These are phyloP conservation scores for Lanmaoa pseudosensibilis DNA, from an alignment of 768 basidiomycete species.

Conservation along the genomic window DNA sequence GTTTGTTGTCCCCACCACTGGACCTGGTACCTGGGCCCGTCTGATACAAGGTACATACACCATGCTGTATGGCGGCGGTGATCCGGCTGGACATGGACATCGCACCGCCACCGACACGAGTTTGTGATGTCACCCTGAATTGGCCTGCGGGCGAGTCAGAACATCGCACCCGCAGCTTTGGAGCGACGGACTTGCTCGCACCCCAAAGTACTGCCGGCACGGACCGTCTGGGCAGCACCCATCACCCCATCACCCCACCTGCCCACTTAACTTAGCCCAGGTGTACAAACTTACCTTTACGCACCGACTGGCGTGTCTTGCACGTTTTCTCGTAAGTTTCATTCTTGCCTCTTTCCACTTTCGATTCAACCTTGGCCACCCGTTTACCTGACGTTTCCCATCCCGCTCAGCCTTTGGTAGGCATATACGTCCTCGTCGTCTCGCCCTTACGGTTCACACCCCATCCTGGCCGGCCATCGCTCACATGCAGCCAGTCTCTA, in stretches of 20 bases:
- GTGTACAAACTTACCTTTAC: slow-evolving; percentile 15
- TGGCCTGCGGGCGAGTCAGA: slow-evolving; percentile 5
- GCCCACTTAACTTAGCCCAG: slow-evolving; percentile 9
- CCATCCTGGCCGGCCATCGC: slow-evolving; percentile 26
- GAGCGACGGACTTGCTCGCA: slow-evolving; percentile 4
- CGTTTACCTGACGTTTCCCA: slow-evolving; percentile 41
- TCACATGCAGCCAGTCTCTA: slow-evolving; percentile 34
- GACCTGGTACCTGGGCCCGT: slow-evolving; percentile 2
- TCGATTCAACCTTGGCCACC: slow-evolving; percentile 32
- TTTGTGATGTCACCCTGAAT: slow-evolving; percentile 31
- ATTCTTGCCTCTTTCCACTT: slow-evolving; percentile 29
- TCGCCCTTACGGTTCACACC: slow-evolving; percentile 21
- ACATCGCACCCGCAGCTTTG: slow-evolving; percentile 11
- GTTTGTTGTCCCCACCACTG: neutral
- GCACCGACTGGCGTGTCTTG: slow-evolving; percentile 28
- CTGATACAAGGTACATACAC: neutral
- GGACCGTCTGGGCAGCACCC: slow-evolving; percentile 16
- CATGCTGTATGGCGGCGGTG: slow-evolving; percentile 11
- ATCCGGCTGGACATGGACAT: slow-evolving; percentile 6
- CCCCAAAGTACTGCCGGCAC: neutral
- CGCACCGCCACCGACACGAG: slow-evolving; percentile 27
- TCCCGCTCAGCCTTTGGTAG: slow-evolving; percentile 27
- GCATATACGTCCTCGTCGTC: slow-evolving; percentile 28
- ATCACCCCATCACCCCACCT: neutral
- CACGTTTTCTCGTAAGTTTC: slow-evolving; percentile 34